Conservation (phyloP, 2,329 filamentous ascomycete genomes). For the Mycosphaerelloides madeirae region DNA sequence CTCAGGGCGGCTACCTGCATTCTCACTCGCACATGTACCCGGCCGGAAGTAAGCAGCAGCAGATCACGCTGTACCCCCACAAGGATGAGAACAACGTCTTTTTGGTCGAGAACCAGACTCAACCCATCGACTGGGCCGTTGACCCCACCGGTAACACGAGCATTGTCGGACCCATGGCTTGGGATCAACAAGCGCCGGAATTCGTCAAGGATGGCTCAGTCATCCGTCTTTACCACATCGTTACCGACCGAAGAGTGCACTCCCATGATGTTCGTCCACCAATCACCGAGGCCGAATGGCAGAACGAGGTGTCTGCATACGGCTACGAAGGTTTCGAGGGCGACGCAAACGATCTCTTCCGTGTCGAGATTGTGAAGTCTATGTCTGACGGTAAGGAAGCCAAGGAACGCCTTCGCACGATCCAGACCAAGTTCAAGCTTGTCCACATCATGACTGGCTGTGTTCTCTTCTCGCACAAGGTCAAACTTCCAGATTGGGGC, state of each 20-base stretch:
- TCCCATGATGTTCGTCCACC: constrained; percentile 90
- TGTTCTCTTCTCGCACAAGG: constrained; percentile 94
- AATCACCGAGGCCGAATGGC: constrained; percentile 69
- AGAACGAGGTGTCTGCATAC: constrained; percentile 67
- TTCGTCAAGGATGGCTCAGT: constrained; percentile 76
- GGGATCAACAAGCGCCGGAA: constrained; percentile 67
- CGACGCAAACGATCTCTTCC: constrained; percentile 94
- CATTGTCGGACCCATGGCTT: constrained; percentile 76
- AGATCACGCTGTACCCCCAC: constrained; percentile 96
- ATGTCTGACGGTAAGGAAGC: constrained; percentile 74
- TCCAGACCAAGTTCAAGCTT: constrained; percentile 93
- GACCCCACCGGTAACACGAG: constrained; percentile 54
- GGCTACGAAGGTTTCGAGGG: constrained; percentile 95
- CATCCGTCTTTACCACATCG: constrained; percentile 75
- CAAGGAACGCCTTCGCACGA: constrained; percentile 82
- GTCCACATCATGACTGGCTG: constrained; percentile 97
- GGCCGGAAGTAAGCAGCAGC: constrained; percentile 94
- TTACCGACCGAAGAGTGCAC: constrained; percentile 84
- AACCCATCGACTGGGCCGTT: constrained; percentile 60
- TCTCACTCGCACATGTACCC: constrained; percentile 98
- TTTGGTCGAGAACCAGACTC: constrained; percentile 92
- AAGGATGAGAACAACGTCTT: constrained; percentile 98
- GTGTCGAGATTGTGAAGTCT: constrained; percentile 87
- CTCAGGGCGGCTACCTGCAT: constrained; percentile 94
- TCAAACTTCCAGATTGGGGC: constrained; percentile 96